These are phyloP conservation scores for Pyrenophora tritici-repentis DNA, from an alignment of 2,329 filamentous ascomycete genomes.

Conservation along the genomic window DNA sequence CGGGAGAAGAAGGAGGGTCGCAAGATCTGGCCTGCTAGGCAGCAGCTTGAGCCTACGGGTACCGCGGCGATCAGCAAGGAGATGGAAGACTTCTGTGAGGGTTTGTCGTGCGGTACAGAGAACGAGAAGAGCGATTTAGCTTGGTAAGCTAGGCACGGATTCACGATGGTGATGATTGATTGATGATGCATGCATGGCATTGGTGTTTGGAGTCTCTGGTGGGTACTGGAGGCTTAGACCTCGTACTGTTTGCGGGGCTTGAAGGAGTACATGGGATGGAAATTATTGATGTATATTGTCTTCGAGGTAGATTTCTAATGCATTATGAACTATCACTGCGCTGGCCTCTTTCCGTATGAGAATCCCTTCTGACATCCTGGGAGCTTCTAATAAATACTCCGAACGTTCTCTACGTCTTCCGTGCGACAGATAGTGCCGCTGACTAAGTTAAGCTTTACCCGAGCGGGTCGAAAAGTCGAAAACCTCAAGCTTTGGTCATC, in stretches of 20 bases:
- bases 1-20: constrained; percentile 52
- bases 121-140: constrained; percentile 36
- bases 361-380: no score
- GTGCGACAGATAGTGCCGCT: no score
- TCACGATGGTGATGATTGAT: neutral
- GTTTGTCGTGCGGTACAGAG: constrained; percentile 32
- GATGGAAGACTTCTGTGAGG: constrained; percentile 36
- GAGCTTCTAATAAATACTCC: no score
- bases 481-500: no score
- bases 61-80: constrained; percentile 29
- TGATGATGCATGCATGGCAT: constrained; percentile 14
- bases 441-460: no score
- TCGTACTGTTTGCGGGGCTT: constrained; percentile 3
- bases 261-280: no score
- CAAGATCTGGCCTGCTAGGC: constrained; percentile 61
- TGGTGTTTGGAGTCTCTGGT: constrained; percentile 22
- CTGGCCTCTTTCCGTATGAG: no score
- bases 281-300: no score
- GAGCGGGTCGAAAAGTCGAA: no score
- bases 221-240: constrained; percentile 22
- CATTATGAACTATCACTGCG: no score
- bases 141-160: constrained; percentile 18
- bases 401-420: no score
- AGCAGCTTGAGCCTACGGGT: constrained; percentile 26
- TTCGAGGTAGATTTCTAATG: no score